Percentiles rank a stretch among this genome's conserved stretches.
Conservation (phyloP, 306 rosid species). For the Quercus variabilis region DNA sequence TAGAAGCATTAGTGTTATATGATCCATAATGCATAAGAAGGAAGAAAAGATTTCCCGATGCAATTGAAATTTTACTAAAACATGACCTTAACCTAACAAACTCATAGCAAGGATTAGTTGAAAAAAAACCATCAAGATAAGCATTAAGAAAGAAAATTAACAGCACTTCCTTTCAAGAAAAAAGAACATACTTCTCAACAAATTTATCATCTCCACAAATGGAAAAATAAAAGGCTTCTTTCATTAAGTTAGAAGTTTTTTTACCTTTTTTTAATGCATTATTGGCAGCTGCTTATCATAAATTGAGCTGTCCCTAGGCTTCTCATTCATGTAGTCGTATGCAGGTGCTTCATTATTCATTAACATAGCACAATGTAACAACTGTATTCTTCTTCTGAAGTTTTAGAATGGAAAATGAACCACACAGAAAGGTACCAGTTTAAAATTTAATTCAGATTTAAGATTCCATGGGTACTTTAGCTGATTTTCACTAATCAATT, state of each 20-base stretch:
- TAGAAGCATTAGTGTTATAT: constrained; percentile 11
- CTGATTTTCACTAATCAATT: background rate
- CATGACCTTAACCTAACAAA: background rate
- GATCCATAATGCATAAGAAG: background rate
- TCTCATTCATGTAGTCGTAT: background rate
- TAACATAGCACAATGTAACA: background rate
- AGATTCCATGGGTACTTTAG: background rate
- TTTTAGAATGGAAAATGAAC: background rate
- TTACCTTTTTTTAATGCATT: background rate
- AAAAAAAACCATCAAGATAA: background rate
- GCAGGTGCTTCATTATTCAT: background rate
- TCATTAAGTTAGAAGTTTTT: background rate
- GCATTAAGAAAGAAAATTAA: background rate
- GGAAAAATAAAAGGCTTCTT: background rate
- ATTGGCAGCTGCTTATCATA: background rate
- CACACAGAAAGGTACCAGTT: background rate
- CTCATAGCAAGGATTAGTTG: background rate
- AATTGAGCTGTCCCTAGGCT: background rate
- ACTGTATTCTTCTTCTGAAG: background rate
- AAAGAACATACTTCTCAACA: background rate
- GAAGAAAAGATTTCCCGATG: background rate
- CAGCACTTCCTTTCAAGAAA: background rate
- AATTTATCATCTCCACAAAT: background rate
- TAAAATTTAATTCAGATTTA: too few relatives aligned
- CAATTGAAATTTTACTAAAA: background rate